phyloP scores from a whole-genome alignment of 1,139 yeast genomes.

The Scheffersomyces segobiensis region DNA sequence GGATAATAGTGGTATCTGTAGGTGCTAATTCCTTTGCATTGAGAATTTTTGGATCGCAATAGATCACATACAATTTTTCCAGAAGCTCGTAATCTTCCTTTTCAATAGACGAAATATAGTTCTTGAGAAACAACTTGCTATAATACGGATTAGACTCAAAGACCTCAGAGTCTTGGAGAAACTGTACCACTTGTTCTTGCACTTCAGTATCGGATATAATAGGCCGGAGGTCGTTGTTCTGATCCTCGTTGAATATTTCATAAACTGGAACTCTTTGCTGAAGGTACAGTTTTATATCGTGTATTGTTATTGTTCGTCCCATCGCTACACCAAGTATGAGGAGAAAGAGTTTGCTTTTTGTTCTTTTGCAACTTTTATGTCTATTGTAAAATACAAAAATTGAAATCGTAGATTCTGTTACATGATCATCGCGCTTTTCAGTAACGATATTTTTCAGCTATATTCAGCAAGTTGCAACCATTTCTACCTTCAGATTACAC shows the following conservation, averaged over 20 bases:
- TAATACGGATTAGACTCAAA: slow-evolving; percentile 48
- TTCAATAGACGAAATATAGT: slow-evolving; percentile 40
- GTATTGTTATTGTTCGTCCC: background rate
- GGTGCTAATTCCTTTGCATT: slow-evolving; percentile 40
- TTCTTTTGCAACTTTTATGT: background rate
- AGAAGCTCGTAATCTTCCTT: slow-evolving; percentile 24
- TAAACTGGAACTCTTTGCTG: background rate
- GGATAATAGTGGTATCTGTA: slow-evolving; percentile 48
- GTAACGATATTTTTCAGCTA: background rate
- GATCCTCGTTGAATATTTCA: background rate
- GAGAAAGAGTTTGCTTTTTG: background rate
- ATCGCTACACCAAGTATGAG: background rate
- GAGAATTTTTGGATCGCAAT: slow-evolving; percentile 40
- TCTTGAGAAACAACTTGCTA: slow-evolving; percentile 44
- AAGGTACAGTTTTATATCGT: background rate
- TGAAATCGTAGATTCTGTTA: too few species aligned
- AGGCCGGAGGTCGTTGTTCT: background rate
- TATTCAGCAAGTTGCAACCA: background rate
- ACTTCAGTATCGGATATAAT: background rate
- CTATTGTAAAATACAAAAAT: background rate
- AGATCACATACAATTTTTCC: slow-evolving; percentile 54
- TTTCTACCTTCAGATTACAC: background rate
- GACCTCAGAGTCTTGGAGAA: slow-evolving; percentile 16
- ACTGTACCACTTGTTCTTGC: slow-evolving; percentile 17
- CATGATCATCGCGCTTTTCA: background rate